A percentile compares a stretch with the other conserved stretches of the same genome.
Evolutionary conservation across 495 filamentous ascomycete species (phyloP).

Genomic region (Xylaria bambusicola): DNA sequence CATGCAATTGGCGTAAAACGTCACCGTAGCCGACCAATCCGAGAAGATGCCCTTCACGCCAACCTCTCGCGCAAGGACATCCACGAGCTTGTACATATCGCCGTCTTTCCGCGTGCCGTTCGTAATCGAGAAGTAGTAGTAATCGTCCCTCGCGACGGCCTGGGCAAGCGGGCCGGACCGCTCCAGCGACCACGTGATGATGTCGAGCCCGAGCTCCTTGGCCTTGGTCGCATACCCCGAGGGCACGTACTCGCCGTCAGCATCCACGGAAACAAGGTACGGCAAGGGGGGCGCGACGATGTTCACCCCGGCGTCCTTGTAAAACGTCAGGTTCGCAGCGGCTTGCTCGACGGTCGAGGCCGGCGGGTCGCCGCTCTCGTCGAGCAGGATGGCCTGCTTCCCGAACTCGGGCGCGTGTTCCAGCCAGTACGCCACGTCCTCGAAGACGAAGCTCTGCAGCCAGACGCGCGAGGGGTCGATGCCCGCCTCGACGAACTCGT

Average conservation of each 20-base stretch:
- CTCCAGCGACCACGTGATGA: conserved; percentile 66
- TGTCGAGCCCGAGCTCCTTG: conserved; percentile 54
- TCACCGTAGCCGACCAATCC: conserved; percentile 63
- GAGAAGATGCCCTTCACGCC: conserved; percentile 59
- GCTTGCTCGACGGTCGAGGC: conserved; percentile 44
- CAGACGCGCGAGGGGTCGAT: conserved; percentile 60
- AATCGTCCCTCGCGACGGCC: conserved; percentile 44
- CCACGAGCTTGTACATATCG: conserved; percentile 58
- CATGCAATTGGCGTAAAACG: conserved; percentile 65
- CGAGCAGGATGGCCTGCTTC: conserved; percentile 60
- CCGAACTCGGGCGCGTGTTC: conserved; percentile 56
- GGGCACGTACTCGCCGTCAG: conserved; percentile 43
- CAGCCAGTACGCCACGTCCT: conserved; percentile 64
- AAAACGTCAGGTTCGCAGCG: conserved; percentile 49
- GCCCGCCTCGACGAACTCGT: conserved; percentile 54
- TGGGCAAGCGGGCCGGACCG: conserved; percentile 55
- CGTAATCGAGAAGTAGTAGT: conserved; percentile 56
- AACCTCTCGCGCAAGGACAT: conserved; percentile 59
- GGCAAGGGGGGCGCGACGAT: conserved; percentile 45
- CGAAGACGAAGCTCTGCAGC: conserved; percentile 60
- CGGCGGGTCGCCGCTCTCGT: conserved; percentile 53
- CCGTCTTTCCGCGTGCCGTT: conserved; percentile 57
- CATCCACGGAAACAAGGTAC: conserved; percentile 42
- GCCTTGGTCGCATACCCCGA: conserved; percentile 48
- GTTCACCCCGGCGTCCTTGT: conserved; percentile 45